Base-by-base conservation (phyloP, 352 stramenopile genomes). In the Globisporangium nunn region DNA sequence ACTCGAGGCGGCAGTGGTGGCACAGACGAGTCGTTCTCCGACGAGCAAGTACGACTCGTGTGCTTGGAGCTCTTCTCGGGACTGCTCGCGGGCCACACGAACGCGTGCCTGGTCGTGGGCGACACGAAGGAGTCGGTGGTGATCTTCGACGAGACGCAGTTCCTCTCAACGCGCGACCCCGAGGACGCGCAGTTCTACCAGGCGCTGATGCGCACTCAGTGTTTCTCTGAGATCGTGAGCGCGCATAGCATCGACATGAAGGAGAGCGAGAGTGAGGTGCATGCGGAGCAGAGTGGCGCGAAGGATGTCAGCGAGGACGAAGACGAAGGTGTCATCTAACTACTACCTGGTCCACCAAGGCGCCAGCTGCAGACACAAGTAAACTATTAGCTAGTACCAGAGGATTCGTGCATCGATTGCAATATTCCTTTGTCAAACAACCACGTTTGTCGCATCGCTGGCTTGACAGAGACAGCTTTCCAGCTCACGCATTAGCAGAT, bases 131-230 rank as follows among this genome's bases (percentile, higher is more conserved):
- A 93, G 61, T 93, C 81, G 3, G 84, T 93, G 18, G 82, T 93
- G 41, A 93, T 93, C 52, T 93, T 93, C 50, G 84, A 93, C 50
- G 84, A 93, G 64, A 88, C 67, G 6, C 77, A 93, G 64, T 93
- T 93, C 54, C 70, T 91, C 31, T 70, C 81, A 17, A 81, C 76
- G 33, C 75, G 75, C 47, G 67, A 71, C 4, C 66, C 74, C 0
- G 70, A 85, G 50, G 84, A 91, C 46, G 58, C 68, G 53, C 59
- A 63, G 6, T 93, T 91, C 62, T 88, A 88, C 61, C 61, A 80
- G 35, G 68, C 75, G 39, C 65, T 93, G 1, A 65, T 93, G 52
- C 79, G 84, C 8, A 80, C 84, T 17, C 84, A 93, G 63, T 89
- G 79, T 56, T 93, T 93, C 52, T 93, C 84, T 4, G 84, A 93